Evolutionary conservation across 2,329 filamentous ascomycete species (phyloP).

Genomic region (Fusarium ramigenum): DNA sequence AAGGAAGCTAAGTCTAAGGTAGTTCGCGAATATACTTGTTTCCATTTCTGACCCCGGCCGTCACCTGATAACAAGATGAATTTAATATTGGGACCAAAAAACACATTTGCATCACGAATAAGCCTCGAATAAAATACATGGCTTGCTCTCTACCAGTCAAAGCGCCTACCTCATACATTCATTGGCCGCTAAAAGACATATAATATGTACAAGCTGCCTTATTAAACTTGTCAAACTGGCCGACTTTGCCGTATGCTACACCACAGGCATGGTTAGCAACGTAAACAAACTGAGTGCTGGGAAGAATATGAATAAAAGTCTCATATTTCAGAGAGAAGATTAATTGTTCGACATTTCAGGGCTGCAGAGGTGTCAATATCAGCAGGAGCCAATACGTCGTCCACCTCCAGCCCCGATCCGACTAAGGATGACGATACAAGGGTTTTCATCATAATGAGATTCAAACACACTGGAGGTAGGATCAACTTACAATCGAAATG

Average conservation of each 20-base stretch:
- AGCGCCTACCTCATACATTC: not conserved
- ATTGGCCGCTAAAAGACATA: not conserved
- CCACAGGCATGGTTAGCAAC: constrained; percentile 26
- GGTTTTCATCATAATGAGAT: constrained; percentile 78
- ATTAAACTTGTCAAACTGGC: not conserved
- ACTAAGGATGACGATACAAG: constrained; percentile 97
- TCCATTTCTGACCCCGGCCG: not conserved
- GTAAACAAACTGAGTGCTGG: not conserved
- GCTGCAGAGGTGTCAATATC: constrained; percentile 46
- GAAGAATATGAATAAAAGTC: not conserved
- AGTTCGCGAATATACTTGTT: not conserved
- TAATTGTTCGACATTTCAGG: constrained; percentile 59
- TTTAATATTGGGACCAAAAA: not conserved
- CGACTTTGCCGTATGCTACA: not conserved
- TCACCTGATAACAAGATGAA: not conserved
- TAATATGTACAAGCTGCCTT: not conserved
- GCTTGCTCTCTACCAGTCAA: not conserved
- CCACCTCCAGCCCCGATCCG: constrained; percentile 62
- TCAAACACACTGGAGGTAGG: not conserved
- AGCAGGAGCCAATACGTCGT: constrained; percentile 46
- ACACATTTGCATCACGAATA: not conserved
- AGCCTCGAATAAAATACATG: not conserved
- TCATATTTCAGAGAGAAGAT: constrained; percentile 64
- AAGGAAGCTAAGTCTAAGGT: not conserved
- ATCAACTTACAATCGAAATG: constrained; percentile 22